phyloP scores from a whole-genome alignment of 2,329 filamentous ascomycete genomes.

The Stromatinia cepivora region DNA sequence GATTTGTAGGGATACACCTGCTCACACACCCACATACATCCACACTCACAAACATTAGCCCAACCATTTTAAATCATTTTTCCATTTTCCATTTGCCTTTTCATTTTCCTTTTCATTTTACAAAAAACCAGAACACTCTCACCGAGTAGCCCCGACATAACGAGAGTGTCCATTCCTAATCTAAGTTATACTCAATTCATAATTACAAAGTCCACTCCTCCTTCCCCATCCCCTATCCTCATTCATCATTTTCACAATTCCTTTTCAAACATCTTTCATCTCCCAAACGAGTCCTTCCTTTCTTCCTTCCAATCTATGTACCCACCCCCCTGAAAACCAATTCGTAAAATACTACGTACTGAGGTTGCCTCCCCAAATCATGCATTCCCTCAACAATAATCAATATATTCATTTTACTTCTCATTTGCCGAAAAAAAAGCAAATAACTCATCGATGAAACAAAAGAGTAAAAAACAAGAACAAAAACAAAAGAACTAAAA shows the following conservation, averaged over 20 bases:
- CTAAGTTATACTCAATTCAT: background rate
- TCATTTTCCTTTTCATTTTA: background rate
- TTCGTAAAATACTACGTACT: background rate
- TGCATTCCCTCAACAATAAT: background rate
- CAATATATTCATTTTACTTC: constrained; percentile 6
- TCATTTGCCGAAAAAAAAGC: background rate
- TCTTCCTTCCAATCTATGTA: background rate
- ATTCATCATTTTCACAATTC: background rate
- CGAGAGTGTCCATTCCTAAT: background rate
- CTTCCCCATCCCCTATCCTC: background rate
- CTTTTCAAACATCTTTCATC: no score
- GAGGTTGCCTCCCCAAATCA: background rate
- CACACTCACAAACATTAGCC: background rate
- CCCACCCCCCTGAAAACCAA: background rate
- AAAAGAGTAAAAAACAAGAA: background rate
- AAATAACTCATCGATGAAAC: background rate
- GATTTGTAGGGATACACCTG: no score
- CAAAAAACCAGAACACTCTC: background rate
- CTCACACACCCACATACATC: background rate
- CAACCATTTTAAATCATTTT: background rate
- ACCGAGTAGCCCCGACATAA: background rate
- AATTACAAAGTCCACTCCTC: background rate
- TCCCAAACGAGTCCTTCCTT: background rate
- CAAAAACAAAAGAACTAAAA: background rate
- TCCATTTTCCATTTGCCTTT: background rate